A percentile compares a stretch with the other conserved stretches of the same genome.
phyloP scores from a whole-genome alignment of 2,329 filamentous ascomycete species.

The Venturiaceae sp. region DNA sequence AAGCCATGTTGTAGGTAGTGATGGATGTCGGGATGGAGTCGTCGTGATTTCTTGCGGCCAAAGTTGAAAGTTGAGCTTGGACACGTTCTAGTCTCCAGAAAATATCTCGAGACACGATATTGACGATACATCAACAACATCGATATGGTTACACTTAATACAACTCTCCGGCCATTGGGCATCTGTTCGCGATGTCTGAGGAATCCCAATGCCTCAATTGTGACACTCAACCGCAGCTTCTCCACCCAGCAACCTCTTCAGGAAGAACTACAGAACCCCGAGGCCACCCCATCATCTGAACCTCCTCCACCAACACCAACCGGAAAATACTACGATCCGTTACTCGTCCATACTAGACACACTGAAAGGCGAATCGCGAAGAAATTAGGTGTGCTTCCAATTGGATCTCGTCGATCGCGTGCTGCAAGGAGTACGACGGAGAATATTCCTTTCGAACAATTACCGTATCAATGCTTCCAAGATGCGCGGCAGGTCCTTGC shows the following conservation, averaged over 20 bases:
- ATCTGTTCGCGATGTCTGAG: conserved; percentile 4
- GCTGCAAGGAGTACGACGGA: conserved; percentile 42
- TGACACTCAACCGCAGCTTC: conserved; percentile 12
- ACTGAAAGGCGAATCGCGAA: conserved; percentile 38
- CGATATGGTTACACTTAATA: background rate
- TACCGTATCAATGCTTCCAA: conserved; percentile 97
- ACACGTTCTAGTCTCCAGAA: background rate
- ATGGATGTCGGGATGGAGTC: background rate
- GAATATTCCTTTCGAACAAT: conserved; percentile 72
- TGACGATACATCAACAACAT: background rate
- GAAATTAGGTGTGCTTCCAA: background rate
- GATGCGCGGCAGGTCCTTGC: conserved; percentile 79
- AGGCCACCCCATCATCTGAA: background rate
- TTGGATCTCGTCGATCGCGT: conserved; percentile 6
- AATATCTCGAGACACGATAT: background rate
- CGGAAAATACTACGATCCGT: conserved; percentile 44
- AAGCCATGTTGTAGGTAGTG: background rate
- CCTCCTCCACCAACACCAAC: background rate
- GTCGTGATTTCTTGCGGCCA: background rate
- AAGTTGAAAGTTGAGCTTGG: background rate
- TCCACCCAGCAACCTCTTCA: conserved; percentile 17
- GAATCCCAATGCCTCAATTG: background rate
- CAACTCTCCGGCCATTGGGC: background rate
- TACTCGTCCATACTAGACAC: conserved; percentile 53
- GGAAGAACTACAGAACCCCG: background rate